Percentiles rank a stretch among this genome's conserved stretches.
These are phyloP conservation scores for Rutidosis leptorrhynchoides DNA, from an alignment of 129 eudicot species.

Conservation along the genomic window DNA sequence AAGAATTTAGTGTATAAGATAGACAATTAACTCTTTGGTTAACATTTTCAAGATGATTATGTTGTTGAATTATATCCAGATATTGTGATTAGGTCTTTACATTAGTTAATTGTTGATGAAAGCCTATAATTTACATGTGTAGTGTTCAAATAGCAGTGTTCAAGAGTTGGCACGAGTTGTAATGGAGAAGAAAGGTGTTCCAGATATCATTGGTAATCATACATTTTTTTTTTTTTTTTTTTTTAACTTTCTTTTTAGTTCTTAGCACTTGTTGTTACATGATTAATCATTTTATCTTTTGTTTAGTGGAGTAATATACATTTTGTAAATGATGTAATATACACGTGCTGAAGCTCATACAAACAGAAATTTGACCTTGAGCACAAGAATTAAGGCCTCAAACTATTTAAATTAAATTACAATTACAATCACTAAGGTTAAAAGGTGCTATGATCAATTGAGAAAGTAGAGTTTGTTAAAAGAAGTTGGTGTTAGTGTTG, in stretches of 20 bases:
- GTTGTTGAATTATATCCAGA: background rate
- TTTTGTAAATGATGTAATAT: background rate
- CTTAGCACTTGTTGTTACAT: background rate
- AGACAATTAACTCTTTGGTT: background rate
- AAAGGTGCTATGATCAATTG: background rate
- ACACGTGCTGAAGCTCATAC: background rate
- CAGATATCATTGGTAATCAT: conserved; percentile 76
- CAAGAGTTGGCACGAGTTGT: conserved; percentile 69
- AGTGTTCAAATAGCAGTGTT: conserved; percentile 78
- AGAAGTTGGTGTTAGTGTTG: background rate
- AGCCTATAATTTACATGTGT: background rate
- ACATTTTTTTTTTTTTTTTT: background rate
- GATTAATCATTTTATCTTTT: background rate
- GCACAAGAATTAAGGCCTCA: background rate
- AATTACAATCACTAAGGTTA: background rate
- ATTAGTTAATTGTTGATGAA: background rate
- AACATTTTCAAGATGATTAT: background rate
- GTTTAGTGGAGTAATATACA: background rate
- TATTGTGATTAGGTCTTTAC: background rate
- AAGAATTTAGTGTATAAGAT: too few species aligned
- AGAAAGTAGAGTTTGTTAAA: background rate
- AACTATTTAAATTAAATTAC: background rate
- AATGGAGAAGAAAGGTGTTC: conserved; percentile 82
- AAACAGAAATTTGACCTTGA: background rate
- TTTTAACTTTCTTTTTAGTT: conserved; percentile 5